phyloP scores from a whole-genome alignment of 2,329 filamentous ascomycete genomes.

The Pestalotiopsis sp. region DNA sequence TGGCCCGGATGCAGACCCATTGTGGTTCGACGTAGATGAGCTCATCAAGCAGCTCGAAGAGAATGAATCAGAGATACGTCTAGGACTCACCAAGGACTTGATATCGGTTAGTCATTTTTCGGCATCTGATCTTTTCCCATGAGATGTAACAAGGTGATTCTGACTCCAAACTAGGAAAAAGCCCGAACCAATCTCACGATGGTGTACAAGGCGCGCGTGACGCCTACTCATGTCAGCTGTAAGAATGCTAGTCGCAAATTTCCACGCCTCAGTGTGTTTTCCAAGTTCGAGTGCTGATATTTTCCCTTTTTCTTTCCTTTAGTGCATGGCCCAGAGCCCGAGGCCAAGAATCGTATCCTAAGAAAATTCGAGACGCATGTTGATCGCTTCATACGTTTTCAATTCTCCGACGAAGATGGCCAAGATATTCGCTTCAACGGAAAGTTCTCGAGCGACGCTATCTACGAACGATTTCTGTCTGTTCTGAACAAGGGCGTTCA shows the following conservation, averaged over 20 bases:
- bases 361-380: slow-evolving; percentile 63
- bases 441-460: slow-evolving; percentile 46
- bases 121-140: neutral
- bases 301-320: neutral
- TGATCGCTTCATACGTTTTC: slow-evolving; percentile 70
- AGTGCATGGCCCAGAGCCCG: slow-evolving; percentile 58
- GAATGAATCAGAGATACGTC: slow-evolving; percentile 41
- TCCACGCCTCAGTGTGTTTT: neutral
- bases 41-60: slow-evolving; percentile 38
- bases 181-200: slow-evolving; percentile 45
- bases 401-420: slow-evolving; percentile 76
- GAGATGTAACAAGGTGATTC: neutral
- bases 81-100: slow-evolving; percentile 25
- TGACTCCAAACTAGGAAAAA: slow-evolving; percentile 19
- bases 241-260: slow-evolving; percentile 36
- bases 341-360: slow-evolving; percentile 71
- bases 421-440: slow-evolving; percentile 62
- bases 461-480: slow-evolving; percentile 63
- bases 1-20: slow-evolving; percentile 50
- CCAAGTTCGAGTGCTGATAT: neutral
- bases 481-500: slow-evolving; percentile 62
- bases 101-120: slow-evolving; percentile 18
- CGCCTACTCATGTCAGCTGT: slow-evolving; percentile 56
- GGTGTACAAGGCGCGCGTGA: slow-evolving; percentile 60
- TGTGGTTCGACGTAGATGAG: slow-evolving; percentile 34